Base-by-base conservation (phyloP, 73 alveolate species). In the Paramecium caudatum region DNA sequence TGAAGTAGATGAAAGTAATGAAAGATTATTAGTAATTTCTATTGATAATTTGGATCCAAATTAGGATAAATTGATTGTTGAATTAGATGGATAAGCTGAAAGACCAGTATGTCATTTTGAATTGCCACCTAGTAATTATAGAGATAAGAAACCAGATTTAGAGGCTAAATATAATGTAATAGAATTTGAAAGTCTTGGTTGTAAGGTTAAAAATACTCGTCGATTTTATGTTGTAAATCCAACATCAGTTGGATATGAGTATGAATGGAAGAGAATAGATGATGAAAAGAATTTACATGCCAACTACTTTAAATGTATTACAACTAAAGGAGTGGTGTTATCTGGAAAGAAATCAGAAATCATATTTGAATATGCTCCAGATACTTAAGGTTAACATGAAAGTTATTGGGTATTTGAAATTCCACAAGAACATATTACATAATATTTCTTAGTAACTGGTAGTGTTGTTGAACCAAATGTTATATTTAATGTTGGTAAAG, bases 191-290 rank as follows among this genome's bases (percentile, higher is more conserved):
- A 94, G 99, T 69, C 92, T 98, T 69, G 99, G 99, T 41, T 93
- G 98, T 82, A 97, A 96, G 91, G 99, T 98, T 32, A 95, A 97
- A 91, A 98, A 98, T 94, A 98, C 99, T 12, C 98, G 94, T 91
- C 94, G 99, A 91, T 98, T 98, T 96, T 97, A 97, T 95, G 99
- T 98, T 9, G 98, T 98, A 74, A 98, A 98, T 93, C 99, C 99
- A 46, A 98, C 99, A 6, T 94, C 96, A 63, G 98, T 96, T 91
- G 99, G 99, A 65, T 98, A 98, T 91, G 99, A 98, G 81, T 98
- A 98, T 93, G 99, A 96, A 84, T 98, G 99, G 99, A 98, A 96
- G 82, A 96, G 90, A 47, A 47, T 69, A 37, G 93, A 55, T 45
- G 94, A 93, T 90, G 98, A 90, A 55, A 83, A 95, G 90, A 78